Evolutionary conservation across 2,329 filamentous ascomycete genomes (phyloP).

Genomic region (Xylariaceae sp.): DNA sequence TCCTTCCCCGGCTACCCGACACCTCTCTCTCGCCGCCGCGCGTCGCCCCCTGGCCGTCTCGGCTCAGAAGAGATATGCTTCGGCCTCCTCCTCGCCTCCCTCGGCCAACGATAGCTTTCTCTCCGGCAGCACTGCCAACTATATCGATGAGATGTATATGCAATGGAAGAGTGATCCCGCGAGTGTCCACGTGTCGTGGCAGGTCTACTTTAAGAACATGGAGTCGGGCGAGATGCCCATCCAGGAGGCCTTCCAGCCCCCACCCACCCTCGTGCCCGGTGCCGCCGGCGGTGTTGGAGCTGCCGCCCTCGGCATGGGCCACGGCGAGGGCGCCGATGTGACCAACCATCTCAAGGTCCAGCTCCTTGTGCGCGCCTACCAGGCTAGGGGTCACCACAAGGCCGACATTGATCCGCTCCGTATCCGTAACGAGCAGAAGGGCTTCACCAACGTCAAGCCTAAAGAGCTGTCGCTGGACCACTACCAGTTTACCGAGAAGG

Average conservation of each 20-base stretch:
- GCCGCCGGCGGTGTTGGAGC: conserved; percentile 72
- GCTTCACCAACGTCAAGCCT: conserved; percentile 79
- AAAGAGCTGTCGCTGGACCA: conserved; percentile 89
- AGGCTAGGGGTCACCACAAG: conserved; percentile 97
- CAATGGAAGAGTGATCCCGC: conserved; percentile 91
- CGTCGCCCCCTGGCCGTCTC: conserved; percentile 44
- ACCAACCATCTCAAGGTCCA: conserved; percentile 98
- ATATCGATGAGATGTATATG: conserved; percentile 99
- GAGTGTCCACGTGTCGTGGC: conserved; percentile 97
- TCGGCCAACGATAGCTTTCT: conserved; percentile 95
- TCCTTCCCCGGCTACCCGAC: conserved; percentile 28
- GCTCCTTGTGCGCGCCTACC: conserved; percentile 92
- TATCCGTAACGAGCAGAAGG: conserved; percentile 77
- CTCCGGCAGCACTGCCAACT: conserved; percentile 93
- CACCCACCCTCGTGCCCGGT: conserved; percentile 80
- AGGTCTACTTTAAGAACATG: conserved; percentile 99
- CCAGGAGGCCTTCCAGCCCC: conserved; percentile 92
- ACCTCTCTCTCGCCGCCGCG: conserved; percentile 37
- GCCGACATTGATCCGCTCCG: conserved; percentile 93
- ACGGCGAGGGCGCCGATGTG: conserved; percentile 69
- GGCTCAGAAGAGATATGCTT: conserved; percentile 46
- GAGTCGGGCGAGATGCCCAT: conserved; percentile 97
- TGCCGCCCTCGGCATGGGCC: conserved; percentile 58
- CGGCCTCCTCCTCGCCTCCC: conserved; percentile 46
- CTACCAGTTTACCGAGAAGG: conserved; percentile 92